Conservation (phyloP, 2,329 filamentous ascomycete genomes). For the Orbilia javanica region DNA sequence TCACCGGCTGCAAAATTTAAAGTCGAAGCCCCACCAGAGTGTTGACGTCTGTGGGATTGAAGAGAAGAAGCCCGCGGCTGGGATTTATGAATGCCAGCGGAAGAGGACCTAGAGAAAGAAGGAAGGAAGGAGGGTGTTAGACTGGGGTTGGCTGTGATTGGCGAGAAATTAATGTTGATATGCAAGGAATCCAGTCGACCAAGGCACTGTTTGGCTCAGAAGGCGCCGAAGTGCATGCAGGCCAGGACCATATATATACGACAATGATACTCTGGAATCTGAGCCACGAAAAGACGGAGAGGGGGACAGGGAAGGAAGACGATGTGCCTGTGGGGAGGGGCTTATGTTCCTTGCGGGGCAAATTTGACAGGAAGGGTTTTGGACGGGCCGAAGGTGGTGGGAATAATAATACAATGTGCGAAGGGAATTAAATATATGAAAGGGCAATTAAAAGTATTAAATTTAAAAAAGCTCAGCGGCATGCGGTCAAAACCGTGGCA, state of each 20-base stretch:
- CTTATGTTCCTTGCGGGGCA: neutral
- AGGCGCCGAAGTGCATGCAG: conserved; percentile 21
- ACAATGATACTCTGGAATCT: neutral
- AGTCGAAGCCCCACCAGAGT: conserved; percentile 48
- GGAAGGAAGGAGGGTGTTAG: conserved; percentile 34
- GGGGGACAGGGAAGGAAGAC: neutral
- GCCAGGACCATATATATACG: neutral
- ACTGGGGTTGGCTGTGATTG: conserved; percentile 30
- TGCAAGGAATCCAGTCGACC: conserved; percentile 2
- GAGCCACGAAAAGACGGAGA: neutral
- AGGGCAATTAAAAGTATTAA: conserved; percentile 9
- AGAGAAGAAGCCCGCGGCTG: conserved; percentile 41
- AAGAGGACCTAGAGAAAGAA: conserved; percentile 29
- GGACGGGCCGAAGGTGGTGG: neutral
- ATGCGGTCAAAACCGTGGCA: neutral
- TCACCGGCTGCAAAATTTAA: conserved; percentile 42
- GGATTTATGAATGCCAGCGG: conserved; percentile 38
- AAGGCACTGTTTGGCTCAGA: conserved; percentile 11
- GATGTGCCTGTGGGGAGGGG: neutral
- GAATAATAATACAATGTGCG: conserved; percentile 12
- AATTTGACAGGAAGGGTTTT: conserved; percentile 16
- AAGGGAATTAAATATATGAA: neutral
- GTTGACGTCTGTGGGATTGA: conserved; percentile 52
- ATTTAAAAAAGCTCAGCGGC: neutral
- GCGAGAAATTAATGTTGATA: conserved; percentile 33